phyloP scores from a whole-genome alignment of 2,329 filamentous ascomycete genomes.

The Intubia oerlemansii region DNA sequence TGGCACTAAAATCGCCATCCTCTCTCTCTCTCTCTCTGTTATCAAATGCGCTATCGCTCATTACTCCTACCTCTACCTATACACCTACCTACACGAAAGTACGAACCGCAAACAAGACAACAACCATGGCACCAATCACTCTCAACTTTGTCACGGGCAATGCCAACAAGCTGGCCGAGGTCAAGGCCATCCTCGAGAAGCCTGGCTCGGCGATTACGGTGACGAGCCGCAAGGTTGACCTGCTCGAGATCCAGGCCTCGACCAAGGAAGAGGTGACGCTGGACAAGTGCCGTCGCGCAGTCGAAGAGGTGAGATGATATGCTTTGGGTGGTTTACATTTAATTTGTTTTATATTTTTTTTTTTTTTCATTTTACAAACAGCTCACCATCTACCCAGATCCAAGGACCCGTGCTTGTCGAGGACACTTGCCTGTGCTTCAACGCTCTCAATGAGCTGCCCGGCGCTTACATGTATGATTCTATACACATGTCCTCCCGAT shows the following conservation, averaged over 20 bases:
- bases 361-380: neutral
- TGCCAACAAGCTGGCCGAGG: constrained; percentile 79
- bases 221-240: constrained; percentile 52
- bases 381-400: constrained; percentile 33
- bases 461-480: constrained; percentile 94
- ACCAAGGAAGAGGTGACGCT: constrained; percentile 76
- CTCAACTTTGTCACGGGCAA: constrained; percentile 98
- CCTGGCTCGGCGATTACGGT: constrained; percentile 37
- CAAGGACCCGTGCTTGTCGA: constrained; percentile 82
- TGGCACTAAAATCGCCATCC: too few species aligned
- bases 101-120: too few species aligned
- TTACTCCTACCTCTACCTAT: too few species aligned
- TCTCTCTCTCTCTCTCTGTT: too few species aligned
- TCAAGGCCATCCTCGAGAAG: constrained; percentile 63
- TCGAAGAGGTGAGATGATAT: constrained; percentile 38
- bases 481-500: too few species aligned
- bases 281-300: constrained; percentile 72
- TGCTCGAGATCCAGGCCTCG: constrained; percentile 82
- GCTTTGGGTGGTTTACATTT: neutral
- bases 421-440: constrained; percentile 87
- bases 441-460: constrained; percentile 73
- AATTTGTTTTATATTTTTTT: constrained; percentile 1
- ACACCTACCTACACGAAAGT: too few species aligned
- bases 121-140: too few species aligned
- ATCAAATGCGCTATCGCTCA: too few species aligned